Base-by-base conservation (phyloP, 257 asterid genomes). In the Vinca minor region DNA sequence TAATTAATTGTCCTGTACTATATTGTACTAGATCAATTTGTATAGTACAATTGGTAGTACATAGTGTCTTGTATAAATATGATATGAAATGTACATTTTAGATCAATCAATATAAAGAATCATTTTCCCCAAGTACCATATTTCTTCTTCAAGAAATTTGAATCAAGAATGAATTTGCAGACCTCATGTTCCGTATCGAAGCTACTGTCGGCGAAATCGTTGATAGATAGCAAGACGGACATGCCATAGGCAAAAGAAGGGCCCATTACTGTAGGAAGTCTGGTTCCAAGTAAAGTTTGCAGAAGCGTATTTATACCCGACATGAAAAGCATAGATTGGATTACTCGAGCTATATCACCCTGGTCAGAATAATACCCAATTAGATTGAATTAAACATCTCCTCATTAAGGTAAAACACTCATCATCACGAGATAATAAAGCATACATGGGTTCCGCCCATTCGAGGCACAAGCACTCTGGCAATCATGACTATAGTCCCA, bases 191-290 rank as follows among this genome's bases (percentile, higher is more conserved):
- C 91, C 35, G 17, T 55, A 36, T 45, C 1, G 65, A 83, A 85
- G 68, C 48, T 63, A 60, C 71, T 48, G 58, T 85, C 80, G 21
- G 80, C 73, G 32, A 87, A 63, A 66, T 89, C 99, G 10, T 89
- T 87, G 76, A 85, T 81, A 70, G 86, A 76, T 5, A 88, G 71
- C 66, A 89, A 65, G 25, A 88, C 96, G 0, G 97, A 77, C 71
- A 93, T 76, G 25, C 81, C 46, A 78, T 81, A 93, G 71, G 99
- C 86, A 72, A 85, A 84, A 18, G 97, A 93, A 3, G 97, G 99
- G 69, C 96, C 96, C 88, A 93, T 87, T 58, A 93, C 99, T 0
- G 97, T 93, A 26, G 99, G 99, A 66, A 93, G 97, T 23, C 99
- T 86, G 32, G 96, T 80, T 58, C 99, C 99, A 34, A 93, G 71